Conservation (phyloP, 2,329 filamentous ascomycete species). For the Diaporthe amygdali region DNA sequence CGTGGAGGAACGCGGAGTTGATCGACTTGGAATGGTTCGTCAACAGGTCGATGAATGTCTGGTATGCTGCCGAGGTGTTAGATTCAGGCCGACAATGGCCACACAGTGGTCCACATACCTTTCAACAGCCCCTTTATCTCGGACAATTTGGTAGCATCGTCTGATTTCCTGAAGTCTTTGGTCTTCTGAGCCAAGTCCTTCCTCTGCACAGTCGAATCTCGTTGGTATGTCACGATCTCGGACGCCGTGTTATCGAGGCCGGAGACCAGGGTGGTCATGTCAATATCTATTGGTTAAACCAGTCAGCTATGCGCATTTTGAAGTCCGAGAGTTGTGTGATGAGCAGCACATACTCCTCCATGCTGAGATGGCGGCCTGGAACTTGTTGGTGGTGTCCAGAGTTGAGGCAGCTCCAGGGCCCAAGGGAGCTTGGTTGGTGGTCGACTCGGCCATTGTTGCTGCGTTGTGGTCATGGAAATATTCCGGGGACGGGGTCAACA, state of each 20-base stretch:
- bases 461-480: background rate
- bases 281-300: constrained; percentile 69
- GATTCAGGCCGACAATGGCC: constrained; percentile 10
- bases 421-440: constrained; percentile 4
- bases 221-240: constrained; percentile 90
- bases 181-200: constrained; percentile 99
- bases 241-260: constrained; percentile 92
- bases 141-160: constrained; percentile 82
- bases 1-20: constrained; percentile 89
- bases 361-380: constrained; percentile 92
- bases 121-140: constrained; percentile 92
- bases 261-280: constrained; percentile 82
- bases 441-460: constrained; percentile 18
- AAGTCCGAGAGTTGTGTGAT: constrained; percentile 7
- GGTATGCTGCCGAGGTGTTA: constrained; percentile 71
- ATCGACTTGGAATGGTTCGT: constrained; percentile 96
- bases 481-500: background rate
- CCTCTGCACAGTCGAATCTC: constrained; percentile 92
- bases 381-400: constrained; percentile 79
- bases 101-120: constrained; percentile 52
- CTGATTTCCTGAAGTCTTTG: constrained; percentile 94
- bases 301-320: constrained; percentile 14
- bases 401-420: constrained; percentile 8
- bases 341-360: constrained; percentile 77
- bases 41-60: constrained; percentile 94